Percentiles rank a stretch among this genome's conserved stretches.
phyloP scores from a whole-genome alignment of 805 yeast species.

The Metschnikowia colocasiae region DNA sequence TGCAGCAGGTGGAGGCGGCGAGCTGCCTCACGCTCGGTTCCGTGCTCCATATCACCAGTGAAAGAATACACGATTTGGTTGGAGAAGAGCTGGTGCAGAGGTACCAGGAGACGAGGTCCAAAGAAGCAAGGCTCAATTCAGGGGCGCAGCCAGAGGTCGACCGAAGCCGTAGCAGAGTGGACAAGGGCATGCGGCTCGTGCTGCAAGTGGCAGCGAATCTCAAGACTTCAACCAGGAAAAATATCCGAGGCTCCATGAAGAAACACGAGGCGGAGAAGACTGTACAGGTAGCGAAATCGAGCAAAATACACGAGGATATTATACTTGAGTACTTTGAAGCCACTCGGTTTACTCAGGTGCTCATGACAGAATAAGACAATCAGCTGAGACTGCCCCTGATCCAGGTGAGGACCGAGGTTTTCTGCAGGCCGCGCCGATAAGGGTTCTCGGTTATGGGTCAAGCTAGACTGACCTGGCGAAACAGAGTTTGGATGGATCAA shows the following conservation, averaged over 20 bases:
- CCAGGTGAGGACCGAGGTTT: no score
- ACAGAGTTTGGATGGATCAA: no score
- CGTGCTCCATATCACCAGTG: neutral
- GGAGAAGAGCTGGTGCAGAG: slow-evolving; percentile 1
- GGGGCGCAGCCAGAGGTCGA: neutral
- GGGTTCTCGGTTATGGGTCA: no score
- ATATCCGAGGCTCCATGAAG: neutral
- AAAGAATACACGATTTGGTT: neutral
- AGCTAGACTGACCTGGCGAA: no score
- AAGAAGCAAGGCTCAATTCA: neutral
- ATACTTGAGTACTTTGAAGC: slow-evolving; percentile 9
- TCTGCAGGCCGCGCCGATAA: no score
- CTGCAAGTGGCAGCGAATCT: slow-evolving; percentile 2
- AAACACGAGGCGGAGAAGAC: neutral
- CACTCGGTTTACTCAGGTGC: slow-evolving; percentile 1
- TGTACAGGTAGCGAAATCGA: neutral
- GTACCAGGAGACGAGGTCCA: neutral
- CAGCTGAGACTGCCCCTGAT: neutral
- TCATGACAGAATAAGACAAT: neutral
- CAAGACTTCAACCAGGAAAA: neutral
- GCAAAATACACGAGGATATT: slow-evolving; percentile 10
- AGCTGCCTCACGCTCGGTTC: neutral
- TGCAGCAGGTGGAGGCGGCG: slow-evolving; percentile 3
- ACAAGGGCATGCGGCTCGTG: slow-evolving; percentile 1
- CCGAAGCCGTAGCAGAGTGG: neutral